A percentile compares a stretch with the other conserved stretches of the same genome.
Evolutionary conservation across 2,329 filamentous ascomycete genomes (phyloP).

Genomic region (Aspergillus clavatus): DNA sequence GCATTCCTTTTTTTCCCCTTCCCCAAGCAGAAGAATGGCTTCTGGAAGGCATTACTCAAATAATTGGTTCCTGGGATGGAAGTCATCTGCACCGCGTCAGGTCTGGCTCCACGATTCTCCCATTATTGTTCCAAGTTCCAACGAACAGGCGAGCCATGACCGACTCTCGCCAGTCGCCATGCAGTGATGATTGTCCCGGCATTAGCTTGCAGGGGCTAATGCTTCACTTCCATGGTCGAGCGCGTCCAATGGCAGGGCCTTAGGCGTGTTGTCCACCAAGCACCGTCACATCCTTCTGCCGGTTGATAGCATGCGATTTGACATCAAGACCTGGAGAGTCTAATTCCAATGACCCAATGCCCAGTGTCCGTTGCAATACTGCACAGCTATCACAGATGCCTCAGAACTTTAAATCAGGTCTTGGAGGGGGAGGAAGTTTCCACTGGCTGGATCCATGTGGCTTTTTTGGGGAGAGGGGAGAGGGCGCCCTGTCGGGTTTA

Average conservation of each 20-base stretch:
- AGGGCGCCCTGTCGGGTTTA: too few species aligned
- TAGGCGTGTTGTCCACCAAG: too few species aligned
- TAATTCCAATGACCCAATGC: neutral
- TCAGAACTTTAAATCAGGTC: neutral
- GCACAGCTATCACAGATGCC: neutral
- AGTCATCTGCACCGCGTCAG: constrained; percentile 18
- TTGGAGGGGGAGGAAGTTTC: neutral
- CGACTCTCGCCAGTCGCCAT: constrained; percentile 6
- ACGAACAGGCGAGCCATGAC: constrained; percentile 10
- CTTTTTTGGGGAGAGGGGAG: too few species aligned
- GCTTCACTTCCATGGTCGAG: constrained; percentile 11
- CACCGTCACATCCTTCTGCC: too few species aligned
- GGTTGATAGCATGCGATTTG: too few species aligned
- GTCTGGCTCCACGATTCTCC: too few species aligned
- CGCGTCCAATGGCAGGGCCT: constrained; percentile 10
- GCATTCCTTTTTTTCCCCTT: constrained; percentile 5
- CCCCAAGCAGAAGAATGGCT: constrained; percentile 4
- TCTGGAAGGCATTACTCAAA: constrained; percentile 13
- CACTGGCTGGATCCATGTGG: neutral
- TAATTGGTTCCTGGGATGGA: constrained; percentile 10
- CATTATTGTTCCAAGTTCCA: too few species aligned
- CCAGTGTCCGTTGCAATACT: neutral
- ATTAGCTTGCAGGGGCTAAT: constrained; percentile 13
- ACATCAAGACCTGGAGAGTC: too few species aligned
- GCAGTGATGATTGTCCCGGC: constrained; percentile 19